Base-by-base conservation (phyloP, 306 rosid genomes). In the Pueraria montana region DNA sequence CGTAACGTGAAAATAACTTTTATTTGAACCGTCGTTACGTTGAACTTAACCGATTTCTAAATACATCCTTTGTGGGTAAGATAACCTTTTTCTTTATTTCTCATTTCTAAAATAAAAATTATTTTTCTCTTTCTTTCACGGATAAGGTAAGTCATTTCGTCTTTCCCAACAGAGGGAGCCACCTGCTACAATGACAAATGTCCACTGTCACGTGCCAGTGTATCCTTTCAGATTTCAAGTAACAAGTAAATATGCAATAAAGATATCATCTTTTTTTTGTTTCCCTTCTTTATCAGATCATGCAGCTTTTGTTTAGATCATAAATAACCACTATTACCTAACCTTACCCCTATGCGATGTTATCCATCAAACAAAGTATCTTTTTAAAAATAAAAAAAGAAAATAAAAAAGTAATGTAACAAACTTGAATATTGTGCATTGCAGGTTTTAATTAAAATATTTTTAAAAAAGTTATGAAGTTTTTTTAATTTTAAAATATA, bases 131-230 rank as follows among this genome's bases (percentile, higher is more conserved):
- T 20, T 23, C 12, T 80, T 80, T 76, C 88, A 81, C 83, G 77
- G 23, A 84, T 50, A 16, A 66, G 77, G 81, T 3, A 82, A 79
- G 80, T 36, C 2, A 14, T 1, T 2, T 21, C 5, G 13, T 20
- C 5, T 48, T 87, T 65, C 61, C 82, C 38, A 72, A 24, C 27
- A 42, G 27, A 56, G 49, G 56, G 69, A 63, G 16, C 21, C 49
- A 71, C 58, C 84, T 74, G 80, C 80, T 62, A 78, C 82, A 74
- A 55, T 46, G 72, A 75, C 82, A 17, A 64, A 77, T 45, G 48
- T 27, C 43, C 70, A 38, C 8, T 66, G 70, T 61, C 91, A 80
- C 81, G 76, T 83, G 87, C 30, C 38, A 77, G 5, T 9, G 14
- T 66, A 75, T 73, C 84, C 79, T 72, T 32, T 73, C 80, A 23